Evolutionary conservation across 2,329 filamentous ascomycete genomes (phyloP), one percentile per base, ranked within the genome.

Genomic region (Alternaria angustiovoidea): DNA sequence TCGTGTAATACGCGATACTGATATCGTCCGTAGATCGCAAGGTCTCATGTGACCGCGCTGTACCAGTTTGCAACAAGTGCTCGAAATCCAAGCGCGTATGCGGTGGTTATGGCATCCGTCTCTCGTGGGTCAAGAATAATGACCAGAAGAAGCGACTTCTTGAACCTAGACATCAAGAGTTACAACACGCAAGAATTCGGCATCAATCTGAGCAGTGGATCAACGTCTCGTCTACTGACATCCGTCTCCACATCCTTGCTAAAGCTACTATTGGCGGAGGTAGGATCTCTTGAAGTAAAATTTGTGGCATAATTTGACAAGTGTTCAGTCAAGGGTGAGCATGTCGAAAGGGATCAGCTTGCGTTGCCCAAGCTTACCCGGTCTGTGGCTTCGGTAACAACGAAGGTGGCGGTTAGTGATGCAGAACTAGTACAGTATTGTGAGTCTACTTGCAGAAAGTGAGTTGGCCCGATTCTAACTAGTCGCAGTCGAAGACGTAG

Each of bases 21-120:
- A 32, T 3, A 44, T 22, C 46, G 12, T 26, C 6, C 4, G 7
- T 20, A 68, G 65, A 62, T 52, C 54, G 63, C 18, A 64, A 59
- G 34, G 54, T 66, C 11, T 53, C 52, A 12, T 66, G 63, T 51
- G 63, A 68, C 34, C 54, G 59, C 16, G 46, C 48, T 38, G 14
- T 42, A 18, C 65, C 65, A 3, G 16, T 1, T 4, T 68, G 63
- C 28, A 41, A 48, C 7, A 48, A 51, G 46, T 68, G 65, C 32
- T 42, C 49, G 0, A 63, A 61, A 24, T 36, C 56, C 9, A 64
- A 59, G 41, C 61, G 61, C n/a, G 24, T 20, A 30, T 67, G 65
- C 18, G 54, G 57, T 18, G 63, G 65, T 11, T 65, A 67, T 51
- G 63, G 57, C 4, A 9, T 66, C 9, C 61, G 61, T 18, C 63